Evolutionary conservation across 768 basidiomycete genomes (phyloP).

Genomic region (Boletus pseudo-olivaceus): DNA sequence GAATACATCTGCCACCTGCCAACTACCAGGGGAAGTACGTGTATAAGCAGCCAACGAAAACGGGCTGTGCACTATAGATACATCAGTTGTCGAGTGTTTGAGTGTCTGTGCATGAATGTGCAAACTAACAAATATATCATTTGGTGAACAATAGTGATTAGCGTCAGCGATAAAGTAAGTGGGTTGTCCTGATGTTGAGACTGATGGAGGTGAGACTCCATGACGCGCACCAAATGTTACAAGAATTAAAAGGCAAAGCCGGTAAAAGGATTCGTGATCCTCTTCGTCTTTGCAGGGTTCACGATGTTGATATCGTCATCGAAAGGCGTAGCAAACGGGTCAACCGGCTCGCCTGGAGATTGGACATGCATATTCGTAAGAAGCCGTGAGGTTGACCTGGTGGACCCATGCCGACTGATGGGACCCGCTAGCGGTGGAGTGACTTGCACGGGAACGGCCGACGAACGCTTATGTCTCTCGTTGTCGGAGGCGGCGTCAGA

Average conservation of each 20-base stretch:
- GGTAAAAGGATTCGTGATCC: conserved; percentile 53
- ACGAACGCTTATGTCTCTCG: conserved; percentile 20
- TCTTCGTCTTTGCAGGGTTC: conserved; percentile 36
- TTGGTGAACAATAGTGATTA: conserved; percentile 12
- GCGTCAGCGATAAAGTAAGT: conserved; percentile 13
- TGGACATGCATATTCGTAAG: conserved; percentile 42
- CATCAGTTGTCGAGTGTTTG: conserved; percentile 12
- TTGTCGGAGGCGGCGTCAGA: conserved; percentile 7
- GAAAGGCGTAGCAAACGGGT: conserved; percentile 77
- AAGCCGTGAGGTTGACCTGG: conserved; percentile 41
- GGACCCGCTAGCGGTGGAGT: conserved; percentile 14
- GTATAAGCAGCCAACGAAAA: conserved; percentile 2
- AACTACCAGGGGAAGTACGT: not conserved
- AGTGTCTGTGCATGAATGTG: conserved; percentile 4
- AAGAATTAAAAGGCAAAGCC: conserved; percentile 31
- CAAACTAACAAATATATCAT: conserved; percentile 7
- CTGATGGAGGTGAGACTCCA: not conserved
- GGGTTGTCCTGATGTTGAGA: not conserved
- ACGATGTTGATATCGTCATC: conserved; percentile 59
- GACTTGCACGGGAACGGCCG: conserved; percentile 16
- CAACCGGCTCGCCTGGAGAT: conserved; percentile 29
- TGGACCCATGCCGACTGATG: conserved; percentile 18
- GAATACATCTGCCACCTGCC: conserved; percentile 7
- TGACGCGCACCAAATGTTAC: not conserved
- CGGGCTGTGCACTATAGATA: conserved; percentile 24